Evolutionary conservation across 148 eudicot species (phyloP).

Genomic region (Arbutus unedo): DNA sequence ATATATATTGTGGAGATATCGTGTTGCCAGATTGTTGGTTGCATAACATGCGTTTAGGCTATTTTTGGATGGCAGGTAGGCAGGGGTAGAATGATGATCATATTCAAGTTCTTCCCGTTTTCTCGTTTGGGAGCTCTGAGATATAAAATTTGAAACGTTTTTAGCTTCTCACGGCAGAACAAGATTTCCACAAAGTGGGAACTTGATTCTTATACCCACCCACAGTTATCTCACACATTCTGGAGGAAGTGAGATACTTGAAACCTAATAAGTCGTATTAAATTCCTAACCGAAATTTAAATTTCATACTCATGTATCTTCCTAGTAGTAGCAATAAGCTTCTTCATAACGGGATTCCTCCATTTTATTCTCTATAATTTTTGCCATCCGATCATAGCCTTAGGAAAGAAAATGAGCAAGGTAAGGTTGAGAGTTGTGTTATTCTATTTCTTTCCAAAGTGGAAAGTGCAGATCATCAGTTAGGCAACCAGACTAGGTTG

Average conservation of each 20-base stretch:
- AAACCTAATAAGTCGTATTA: background rate
- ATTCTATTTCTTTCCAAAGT: background rate
- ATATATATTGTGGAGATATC: too few species aligned
- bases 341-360: background rate
- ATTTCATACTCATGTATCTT: background rate
- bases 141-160: background rate
- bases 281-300: background rate
- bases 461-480: background rate
- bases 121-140: background rate
- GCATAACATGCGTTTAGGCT: background rate
- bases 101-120: background rate
- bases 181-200: background rate
- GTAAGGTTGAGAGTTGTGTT: background rate
- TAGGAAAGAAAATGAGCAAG: background rate
- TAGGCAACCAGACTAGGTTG: background rate
- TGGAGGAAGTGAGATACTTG: background rate
- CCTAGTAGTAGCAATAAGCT: background rate
- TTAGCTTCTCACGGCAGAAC: background rate
- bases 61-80: background rate
- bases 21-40: too few species aligned
- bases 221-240: too few species aligned
- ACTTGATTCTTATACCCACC: background rate
- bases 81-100: background rate
- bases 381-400: background rate
- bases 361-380: background rate